Conservation (phyloP, 352 stramenopile species). For the Phytophthora foliorum region DNA sequence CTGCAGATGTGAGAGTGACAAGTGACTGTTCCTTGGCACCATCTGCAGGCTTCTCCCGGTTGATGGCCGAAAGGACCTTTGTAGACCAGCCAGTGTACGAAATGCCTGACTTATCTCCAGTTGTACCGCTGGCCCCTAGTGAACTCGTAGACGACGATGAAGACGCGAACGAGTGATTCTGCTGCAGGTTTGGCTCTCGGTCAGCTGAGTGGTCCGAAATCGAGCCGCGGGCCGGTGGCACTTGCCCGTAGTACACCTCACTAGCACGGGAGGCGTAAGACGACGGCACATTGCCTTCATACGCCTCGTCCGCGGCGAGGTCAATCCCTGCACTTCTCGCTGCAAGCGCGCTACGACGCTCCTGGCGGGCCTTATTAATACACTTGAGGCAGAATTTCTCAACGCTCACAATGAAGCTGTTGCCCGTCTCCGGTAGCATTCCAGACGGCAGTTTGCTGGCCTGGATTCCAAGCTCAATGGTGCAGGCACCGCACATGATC, state of each 20-base stretch:
- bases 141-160: constrained; percentile 57
- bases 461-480: constrained; percentile 68
- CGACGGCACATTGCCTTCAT: constrained; percentile 30
- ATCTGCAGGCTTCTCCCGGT: constrained; percentile 45
- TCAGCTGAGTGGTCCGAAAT: constrained; percentile 44
- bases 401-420: constrained; percentile 63
- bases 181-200: constrained; percentile 28
- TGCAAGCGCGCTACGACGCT: constrained; percentile 54
- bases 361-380: constrained; percentile 73
- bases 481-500: constrained; percentile 83
- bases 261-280: constrained; percentile 41
- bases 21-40: constrained; percentile 42
- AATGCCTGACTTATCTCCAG: constrained; percentile 51
- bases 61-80: constrained; percentile 63
- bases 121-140: constrained; percentile 24
- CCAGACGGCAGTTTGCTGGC: constrained; percentile 61
- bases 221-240: constrained; percentile 35
- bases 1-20: constrained; percentile 29
- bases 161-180: constrained; percentile 51
- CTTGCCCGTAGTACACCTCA: constrained; percentile 43
- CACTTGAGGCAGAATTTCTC: constrained; percentile 89
- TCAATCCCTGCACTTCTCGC: constrained; percentile 25
- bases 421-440: constrained; percentile 66
- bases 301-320: constrained; percentile 24
- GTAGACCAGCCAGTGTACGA: constrained; percentile 69